Conservation (phyloP, 2,329 filamentous ascomycete species). For the Zasmidium cellare region DNA sequence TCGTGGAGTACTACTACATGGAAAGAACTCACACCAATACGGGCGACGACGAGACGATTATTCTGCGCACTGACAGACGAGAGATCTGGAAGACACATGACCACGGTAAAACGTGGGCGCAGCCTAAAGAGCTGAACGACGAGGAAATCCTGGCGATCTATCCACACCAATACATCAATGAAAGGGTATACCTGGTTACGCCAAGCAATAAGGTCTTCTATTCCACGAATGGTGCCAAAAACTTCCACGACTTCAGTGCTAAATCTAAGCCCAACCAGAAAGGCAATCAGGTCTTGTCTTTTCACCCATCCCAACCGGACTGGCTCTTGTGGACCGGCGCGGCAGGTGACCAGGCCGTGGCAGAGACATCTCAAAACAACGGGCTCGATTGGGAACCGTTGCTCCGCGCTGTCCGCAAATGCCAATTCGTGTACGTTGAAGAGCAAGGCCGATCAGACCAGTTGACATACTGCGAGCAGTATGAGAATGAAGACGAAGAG, state of each 20-base stretch:
- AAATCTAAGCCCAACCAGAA: conserved; percentile 60
- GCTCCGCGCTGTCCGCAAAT: conserved; percentile 72
- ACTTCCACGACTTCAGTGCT: conserved; percentile 71
- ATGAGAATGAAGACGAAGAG: conserved; percentile 55
- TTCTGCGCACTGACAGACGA: conserved; percentile 59
- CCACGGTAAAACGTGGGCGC: conserved; percentile 84
- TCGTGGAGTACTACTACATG: conserved; percentile 68
- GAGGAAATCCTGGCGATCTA: conserved; percentile 70
- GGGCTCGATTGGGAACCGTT: conserved; percentile 75
- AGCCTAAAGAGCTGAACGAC: conserved; percentile 61
- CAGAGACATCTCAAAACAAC: conserved; percentile 76
- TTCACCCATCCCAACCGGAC: conserved; percentile 82
- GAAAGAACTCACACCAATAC: conserved; percentile 64
- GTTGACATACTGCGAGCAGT: conserved; percentile 66
- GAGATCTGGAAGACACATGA: conserved; percentile 75
- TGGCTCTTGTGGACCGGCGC: conserved; percentile 89
- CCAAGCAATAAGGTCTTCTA: conserved; percentile 68
- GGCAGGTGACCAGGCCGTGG: conserved; percentile 67
- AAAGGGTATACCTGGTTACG: conserved; percentile 85
- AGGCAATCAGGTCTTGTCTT: conserved; percentile 61
- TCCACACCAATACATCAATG: conserved; percentile 78
- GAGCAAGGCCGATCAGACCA: conserved; percentile 59
- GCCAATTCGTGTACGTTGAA: conserved; percentile 78
- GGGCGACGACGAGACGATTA: conserved; percentile 71
- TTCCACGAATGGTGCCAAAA: conserved; percentile 74